These are phyloP conservation scores for Closterium sp. DNA, from an alignment of 139 green algal species.

Conservation along the genomic window DNA sequence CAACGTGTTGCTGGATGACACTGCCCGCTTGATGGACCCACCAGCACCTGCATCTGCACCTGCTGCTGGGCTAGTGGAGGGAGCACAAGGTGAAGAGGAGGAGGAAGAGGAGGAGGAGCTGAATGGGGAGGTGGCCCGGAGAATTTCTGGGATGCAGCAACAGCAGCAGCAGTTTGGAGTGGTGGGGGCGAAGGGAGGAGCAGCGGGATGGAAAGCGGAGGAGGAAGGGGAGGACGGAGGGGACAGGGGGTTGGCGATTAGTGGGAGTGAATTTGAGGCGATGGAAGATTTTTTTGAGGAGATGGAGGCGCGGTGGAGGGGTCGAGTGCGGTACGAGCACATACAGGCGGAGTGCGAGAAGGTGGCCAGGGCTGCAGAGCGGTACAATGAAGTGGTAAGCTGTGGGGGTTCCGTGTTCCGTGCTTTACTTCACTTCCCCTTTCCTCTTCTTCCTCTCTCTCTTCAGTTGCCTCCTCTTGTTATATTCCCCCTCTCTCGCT, in stretches of 20 bases:
- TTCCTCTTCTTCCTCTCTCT: conserved; percentile 5
- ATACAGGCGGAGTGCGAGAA: neutral
- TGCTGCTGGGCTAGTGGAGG: neutral
- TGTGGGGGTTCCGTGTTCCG: neutral
- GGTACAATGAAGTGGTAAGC: neutral
- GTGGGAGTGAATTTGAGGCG: neutral
- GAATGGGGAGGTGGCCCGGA: too few relatives aligned
- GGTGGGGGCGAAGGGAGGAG: neutral
- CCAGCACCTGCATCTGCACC: too few relatives aligned
- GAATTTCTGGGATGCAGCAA: neutral
- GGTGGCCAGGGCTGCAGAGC: conserved; percentile 8
- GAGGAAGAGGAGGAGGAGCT: neutral
- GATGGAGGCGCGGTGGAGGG: neutral
- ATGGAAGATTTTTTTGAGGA: conserved; percentile 1
- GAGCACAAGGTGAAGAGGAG: neutral
- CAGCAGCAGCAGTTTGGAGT: neutral
- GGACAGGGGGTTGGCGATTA: neutral
- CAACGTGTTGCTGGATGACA: neutral
- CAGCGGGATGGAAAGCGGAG: neutral
- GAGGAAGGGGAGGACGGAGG: neutral
- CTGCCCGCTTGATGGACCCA: neutral
- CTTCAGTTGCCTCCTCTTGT: neutral
- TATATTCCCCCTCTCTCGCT: neutral
- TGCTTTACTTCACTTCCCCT: neutral
- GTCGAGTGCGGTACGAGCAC: neutral